Conservation (phyloP, 2,329 filamentous ascomycete genomes). For the Curvularia sp. region DNA sequence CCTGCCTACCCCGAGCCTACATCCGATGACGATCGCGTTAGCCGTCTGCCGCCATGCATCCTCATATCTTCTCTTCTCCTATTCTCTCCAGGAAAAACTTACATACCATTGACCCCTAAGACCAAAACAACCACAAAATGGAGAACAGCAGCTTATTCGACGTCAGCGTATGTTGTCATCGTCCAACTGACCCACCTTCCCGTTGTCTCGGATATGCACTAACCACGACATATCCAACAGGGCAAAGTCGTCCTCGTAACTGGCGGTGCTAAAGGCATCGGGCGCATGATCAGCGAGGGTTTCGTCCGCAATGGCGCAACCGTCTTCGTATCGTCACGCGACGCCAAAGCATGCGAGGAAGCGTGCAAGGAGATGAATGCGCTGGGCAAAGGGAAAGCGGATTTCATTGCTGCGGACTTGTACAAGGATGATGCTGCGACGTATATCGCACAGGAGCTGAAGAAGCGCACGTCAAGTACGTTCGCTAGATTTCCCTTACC, state of each 20-base stretch:
- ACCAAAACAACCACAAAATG: conserved; percentile 30
- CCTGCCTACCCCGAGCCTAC: conserved; percentile 11
- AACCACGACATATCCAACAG: conserved; percentile 14
- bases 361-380: conserved; percentile 65
- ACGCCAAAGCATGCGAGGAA: conserved; percentile 66
- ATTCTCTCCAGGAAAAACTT: not conserved
- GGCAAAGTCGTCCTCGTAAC: conserved; percentile 57
- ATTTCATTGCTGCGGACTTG: conserved; percentile 68
- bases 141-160: conserved; percentile 47
- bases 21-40: conserved; percentile 15
- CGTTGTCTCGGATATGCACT: not conserved
- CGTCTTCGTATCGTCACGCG: conserved; percentile 73
- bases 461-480: conserved; percentile 57
- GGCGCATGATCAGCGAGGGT: conserved; percentile 71
- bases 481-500: not conserved
- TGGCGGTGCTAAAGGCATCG: conserved; percentile 64
- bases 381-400: conserved; percentile 63
- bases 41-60: conserved; percentile 14
- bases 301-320: conserved; percentile 70
- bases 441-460: conserved; percentile 64
- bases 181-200: not conserved
- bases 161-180: conserved; percentile 39
- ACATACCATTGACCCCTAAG: not conserved
- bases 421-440: conserved; percentile 67
- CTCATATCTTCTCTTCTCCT: not conserved